phyloP scores from a whole-genome alignment of 129 eudicot genomes.

The Saussurea involucrata region DNA sequence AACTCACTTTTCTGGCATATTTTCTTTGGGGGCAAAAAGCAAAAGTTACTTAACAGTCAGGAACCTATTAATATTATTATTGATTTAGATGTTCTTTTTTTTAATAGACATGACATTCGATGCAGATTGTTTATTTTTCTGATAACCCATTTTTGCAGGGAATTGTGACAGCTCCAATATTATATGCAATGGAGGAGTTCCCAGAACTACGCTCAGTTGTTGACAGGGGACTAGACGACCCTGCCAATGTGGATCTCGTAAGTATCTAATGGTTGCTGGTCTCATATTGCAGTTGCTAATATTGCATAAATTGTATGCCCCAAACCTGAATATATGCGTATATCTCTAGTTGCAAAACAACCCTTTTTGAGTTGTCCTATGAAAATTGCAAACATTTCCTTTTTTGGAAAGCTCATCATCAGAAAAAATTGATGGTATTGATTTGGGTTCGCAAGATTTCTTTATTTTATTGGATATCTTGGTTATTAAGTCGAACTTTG shows the following conservation, averaged over 20 bases:
- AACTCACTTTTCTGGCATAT: background rate
- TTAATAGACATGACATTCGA: background rate
- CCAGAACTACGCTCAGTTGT: constrained; percentile 75
- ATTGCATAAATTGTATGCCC: background rate
- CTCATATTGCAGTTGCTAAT: background rate
- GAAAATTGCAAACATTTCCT: background rate
- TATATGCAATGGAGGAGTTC: constrained; percentile 93
- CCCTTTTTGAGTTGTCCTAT: background rate
- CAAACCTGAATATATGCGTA: background rate
- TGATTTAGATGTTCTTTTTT: background rate
- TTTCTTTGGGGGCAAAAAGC: background rate
- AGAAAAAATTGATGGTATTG: background rate
- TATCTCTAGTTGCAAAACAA: background rate
- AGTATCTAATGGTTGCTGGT: constrained; percentile 18
- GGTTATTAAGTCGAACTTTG: background rate
- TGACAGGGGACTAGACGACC: constrained; percentile 69
- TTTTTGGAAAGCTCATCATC: background rate
- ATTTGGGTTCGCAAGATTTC: background rate
- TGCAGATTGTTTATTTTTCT: background rate
- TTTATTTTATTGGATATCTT: background rate
- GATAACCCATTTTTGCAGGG: constrained; percentile 46
- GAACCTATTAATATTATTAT: background rate
- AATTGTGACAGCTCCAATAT: constrained; percentile 80
- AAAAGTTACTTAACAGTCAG: background rate
- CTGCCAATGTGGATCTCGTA: constrained; percentile 81